phyloP scores from a whole-genome alignment of 345 rosid genomes.

The Clarkia xantiana region DNA sequence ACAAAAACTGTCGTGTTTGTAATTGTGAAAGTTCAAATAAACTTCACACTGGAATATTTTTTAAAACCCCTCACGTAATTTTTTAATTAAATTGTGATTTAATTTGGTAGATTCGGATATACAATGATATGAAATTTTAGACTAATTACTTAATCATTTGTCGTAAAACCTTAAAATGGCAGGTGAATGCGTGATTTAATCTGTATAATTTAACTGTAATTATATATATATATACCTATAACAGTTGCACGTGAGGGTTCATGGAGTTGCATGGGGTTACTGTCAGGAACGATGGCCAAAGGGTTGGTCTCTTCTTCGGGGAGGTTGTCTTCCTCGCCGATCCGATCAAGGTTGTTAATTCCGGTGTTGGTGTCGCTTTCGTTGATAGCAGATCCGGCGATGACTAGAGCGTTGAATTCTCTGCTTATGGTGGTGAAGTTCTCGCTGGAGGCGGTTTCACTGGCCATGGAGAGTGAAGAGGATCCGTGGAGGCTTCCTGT shows the following conservation, averaged over 20 bases:
- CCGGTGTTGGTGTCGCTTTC: conserved; percentile 7
- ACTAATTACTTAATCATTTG: too few species aligned
- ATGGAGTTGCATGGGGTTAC: conserved; percentile 1
- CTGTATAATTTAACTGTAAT: neutral
- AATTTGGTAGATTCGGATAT: too few species aligned
- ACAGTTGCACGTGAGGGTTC: conserved; percentile 9
- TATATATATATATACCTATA: too few species aligned
- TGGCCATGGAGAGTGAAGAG: conserved; percentile 24
- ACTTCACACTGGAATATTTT: too few species aligned
- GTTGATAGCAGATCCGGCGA: conserved; percentile 52
- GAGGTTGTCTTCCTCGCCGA: conserved; percentile 51
- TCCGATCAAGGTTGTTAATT: conserved; percentile 33
- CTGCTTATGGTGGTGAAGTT: conserved; percentile 84
- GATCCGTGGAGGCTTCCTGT: conserved; percentile 30
- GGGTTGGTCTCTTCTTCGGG: conserved; percentile 54
- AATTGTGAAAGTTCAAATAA: too few species aligned
- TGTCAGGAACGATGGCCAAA: conserved; percentile 72
- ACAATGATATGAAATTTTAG: too few species aligned
- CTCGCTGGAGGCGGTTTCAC: conserved; percentile 43
- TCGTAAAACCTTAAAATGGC: too few species aligned
- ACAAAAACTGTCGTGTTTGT: too few species aligned
- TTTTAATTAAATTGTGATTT: too few species aligned
- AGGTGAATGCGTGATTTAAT: neutral
- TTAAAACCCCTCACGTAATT: too few species aligned
- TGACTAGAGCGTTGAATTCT: conserved; percentile 89